Evolutionary conservation across 2,329 filamentous ascomycete genomes (phyloP), one percentile per base, ranked within the genome.

Genomic region (Chrysosporium keratinophilum): DNA sequence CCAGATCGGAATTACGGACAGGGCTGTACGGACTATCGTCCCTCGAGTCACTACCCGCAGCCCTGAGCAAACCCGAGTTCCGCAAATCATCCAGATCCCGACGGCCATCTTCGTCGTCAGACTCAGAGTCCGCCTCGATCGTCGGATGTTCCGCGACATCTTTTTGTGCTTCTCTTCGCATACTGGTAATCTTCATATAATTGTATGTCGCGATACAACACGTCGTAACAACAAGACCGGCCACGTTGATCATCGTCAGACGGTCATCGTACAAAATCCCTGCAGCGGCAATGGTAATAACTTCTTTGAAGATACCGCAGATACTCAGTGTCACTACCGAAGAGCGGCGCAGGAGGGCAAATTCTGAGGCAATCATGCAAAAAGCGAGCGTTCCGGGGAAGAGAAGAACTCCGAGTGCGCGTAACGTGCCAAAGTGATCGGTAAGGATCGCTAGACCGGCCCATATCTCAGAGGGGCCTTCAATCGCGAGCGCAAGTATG

Each of bases 241-340:
- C 79, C 9, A 96, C 74, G 68, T 98, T 98, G 74, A 98, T 81
- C 0, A 84, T 75, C 0, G 90, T 96, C 44, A 98, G 79, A 47
- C 79, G 81, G 67, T 98, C 93, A 62, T 93, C 80, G 74, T 96
- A 98, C 3, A 95, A 82, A 28, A 94, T 69, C 7, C 88, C 86
- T 0, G 91, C 91, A 0, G 88, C 89, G 40, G 82, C 84, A 64
- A 98, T 97, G 12, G 93, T 98, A 53, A 98, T 84, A 40, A 97
- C 93, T 73, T 98, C 93, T 69, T 98, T 98, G 77, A 98, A 97
- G 58, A 98, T 97, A 57, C 93, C 93, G 58, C 90, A 95, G 62
- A 98, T 96, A 50, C 87, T 94, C 44, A 98, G 78, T 0, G 93
- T 97, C 50, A 98, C 93, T 51, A 98, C 93, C 1, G 87, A 94